Evolutionary conservation across 768 basidiomycete species (phyloP).

Genomic region (Clathrus columnatus): DNA sequence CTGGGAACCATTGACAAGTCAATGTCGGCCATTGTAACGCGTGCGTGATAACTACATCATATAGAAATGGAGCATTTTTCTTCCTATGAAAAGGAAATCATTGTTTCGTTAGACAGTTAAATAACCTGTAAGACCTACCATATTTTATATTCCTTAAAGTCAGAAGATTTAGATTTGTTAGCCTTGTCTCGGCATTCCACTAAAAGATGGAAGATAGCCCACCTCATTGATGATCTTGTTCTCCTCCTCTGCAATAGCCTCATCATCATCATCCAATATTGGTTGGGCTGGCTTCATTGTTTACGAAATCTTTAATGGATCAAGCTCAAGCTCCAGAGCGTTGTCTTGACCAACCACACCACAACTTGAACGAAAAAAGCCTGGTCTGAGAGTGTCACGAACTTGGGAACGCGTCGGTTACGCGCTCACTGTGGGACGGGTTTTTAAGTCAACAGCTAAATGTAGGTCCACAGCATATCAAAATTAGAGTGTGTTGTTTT

Average conservation of each 20-base stretch:
- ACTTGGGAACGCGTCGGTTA: too few species aligned
- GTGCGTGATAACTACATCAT: constrained; percentile 95
- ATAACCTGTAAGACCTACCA: constrained; percentile 37
- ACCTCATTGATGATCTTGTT: constrained; percentile 87
- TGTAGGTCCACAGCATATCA: too few species aligned
- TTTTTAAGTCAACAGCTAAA: too few species aligned
- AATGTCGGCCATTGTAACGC: constrained; percentile 97
- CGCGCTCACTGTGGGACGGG: too few species aligned
- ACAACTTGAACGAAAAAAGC: background rate
- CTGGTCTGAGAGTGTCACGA: background rate
- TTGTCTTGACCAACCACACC: too few species aligned
- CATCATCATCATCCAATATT: constrained; percentile 52
- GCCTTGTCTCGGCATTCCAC: too few species aligned
- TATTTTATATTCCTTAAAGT: constrained; percentile 69
- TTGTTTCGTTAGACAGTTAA: background rate
- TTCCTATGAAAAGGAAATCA: constrained; percentile 48
- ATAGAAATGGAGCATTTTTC: constrained; percentile 96
- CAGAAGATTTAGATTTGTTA: too few species aligned
- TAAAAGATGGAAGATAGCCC: constrained; percentile 17
- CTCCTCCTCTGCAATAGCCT: constrained; percentile 75
- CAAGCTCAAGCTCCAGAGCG: too few species aligned
- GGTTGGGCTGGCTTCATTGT: constrained; percentile 37
- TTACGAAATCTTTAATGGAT: too few species aligned
- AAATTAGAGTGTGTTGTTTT: too few species aligned
- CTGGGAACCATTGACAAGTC: constrained; percentile 99